Conservation (phyloP, 169 alveolate species). For the Plasmodium knowlesi region DNA sequence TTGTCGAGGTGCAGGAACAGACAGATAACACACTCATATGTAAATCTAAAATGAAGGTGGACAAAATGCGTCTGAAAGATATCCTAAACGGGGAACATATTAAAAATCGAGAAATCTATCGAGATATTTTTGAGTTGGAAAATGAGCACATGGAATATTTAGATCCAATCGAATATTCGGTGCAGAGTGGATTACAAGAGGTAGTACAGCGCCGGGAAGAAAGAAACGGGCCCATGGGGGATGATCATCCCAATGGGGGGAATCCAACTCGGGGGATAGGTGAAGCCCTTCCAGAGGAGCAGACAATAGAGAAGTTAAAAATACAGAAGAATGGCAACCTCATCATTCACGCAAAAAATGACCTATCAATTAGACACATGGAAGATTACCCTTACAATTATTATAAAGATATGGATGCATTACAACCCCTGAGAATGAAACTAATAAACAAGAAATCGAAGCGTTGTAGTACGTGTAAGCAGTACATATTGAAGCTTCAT, state of each 20-base stretch:
- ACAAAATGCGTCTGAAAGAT: conserved; percentile 30
- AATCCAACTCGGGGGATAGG: background rate
- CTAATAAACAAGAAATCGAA: conserved; percentile 39
- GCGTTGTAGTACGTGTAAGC: conserved; percentile 40
- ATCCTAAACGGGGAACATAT: conserved; percentile 46
- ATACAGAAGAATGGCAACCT: background rate
- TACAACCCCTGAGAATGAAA: conserved; percentile 32
- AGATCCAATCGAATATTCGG: background rate
- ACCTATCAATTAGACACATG: conserved; percentile 36
- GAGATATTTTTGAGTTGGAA: conserved; percentile 39
- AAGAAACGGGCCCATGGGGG: background rate
- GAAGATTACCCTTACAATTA: conserved; percentile 47
- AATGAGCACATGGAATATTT: conserved; percentile 47
- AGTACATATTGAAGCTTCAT: conserved; percentile 47
- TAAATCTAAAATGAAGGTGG: conserved; percentile 43
- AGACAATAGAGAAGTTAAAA: background rate
- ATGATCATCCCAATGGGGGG: background rate
- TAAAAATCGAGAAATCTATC: conserved; percentile 6
- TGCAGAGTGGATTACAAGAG: background rate
- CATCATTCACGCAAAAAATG: conserved; percentile 13
- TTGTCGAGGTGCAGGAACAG: background rate
- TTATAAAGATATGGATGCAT: conserved; percentile 32
- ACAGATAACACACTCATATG: background rate
- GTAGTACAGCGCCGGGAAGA: background rate
- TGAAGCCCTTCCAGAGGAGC: background rate